Evolutionary conservation across 2,329 filamentous ascomycete genomes (phyloP).

Genomic region (Ascochyta viciae-villosae): DNA sequence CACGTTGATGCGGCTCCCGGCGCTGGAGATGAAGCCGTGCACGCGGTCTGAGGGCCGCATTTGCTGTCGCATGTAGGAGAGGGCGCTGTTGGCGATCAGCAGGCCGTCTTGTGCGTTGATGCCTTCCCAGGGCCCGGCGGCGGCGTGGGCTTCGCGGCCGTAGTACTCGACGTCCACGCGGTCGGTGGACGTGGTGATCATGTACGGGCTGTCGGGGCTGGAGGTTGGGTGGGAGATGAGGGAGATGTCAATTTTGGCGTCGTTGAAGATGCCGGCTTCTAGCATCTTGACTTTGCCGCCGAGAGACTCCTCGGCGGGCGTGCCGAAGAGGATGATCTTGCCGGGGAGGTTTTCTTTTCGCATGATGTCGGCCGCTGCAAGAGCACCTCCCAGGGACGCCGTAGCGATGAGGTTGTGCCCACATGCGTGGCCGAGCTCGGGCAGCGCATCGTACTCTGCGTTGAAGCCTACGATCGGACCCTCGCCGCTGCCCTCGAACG

Average conservation of each 20-base stretch:
- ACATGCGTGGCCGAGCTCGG: slow-evolving; percentile 54
- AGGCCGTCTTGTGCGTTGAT: slow-evolving; percentile 30
- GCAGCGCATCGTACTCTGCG: slow-evolving; percentile 47
- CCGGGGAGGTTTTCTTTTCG: slow-evolving; percentile 38
- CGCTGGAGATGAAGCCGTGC: slow-evolving; percentile 24
- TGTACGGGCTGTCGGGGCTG: slow-evolving; percentile 54
- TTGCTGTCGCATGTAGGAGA: slow-evolving; percentile 24
- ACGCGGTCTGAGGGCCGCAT: slow-evolving; percentile 22
- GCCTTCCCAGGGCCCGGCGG: slow-evolving; percentile 44
- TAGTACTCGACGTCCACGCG: slow-evolving; percentile 23
- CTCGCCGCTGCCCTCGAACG: slow-evolving; percentile 33
- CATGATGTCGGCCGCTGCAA: slow-evolving; percentile 47
- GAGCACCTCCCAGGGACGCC: slow-evolving; percentile 48
- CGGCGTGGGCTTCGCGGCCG: slow-evolving; percentile 33
- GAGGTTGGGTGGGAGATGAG: slow-evolving; percentile 46
- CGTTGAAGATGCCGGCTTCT: slow-evolving; percentile 49
- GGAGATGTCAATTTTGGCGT: slow-evolving; percentile 45
- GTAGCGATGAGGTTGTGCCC: slow-evolving; percentile 56
- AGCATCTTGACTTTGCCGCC: slow-evolving; percentile 56
- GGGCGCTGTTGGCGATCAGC: slow-evolving; percentile 23
- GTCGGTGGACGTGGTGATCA: slow-evolving; percentile 51
- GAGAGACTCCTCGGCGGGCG: slow-evolving; percentile 54
- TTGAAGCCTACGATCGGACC: slow-evolving; percentile 57
- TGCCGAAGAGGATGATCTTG: slow-evolving; percentile 52
- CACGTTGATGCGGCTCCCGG: slow-evolving; percentile 19